Evolutionary conservation across 768 basidiomycete genomes (phyloP).

Genomic region (Boletus rubroflammeus): DNA sequence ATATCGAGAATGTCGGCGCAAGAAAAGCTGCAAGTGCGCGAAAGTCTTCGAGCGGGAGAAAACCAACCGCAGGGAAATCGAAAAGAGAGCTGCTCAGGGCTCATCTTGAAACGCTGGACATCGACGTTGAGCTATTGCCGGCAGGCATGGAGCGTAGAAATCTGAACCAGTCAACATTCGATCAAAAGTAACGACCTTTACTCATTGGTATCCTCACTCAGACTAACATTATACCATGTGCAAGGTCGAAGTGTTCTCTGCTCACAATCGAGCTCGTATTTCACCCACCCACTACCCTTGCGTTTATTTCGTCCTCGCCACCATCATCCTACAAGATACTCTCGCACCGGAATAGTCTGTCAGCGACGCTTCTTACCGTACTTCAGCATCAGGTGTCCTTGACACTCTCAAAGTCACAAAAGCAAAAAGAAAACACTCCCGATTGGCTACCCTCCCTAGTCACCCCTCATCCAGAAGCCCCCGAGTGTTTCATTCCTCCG

Average conservation of each 20-base stretch:
- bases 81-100: conserved; percentile 68
- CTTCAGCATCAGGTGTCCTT: conserved; percentile 43
- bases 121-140: conserved; percentile 75
- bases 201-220: conserved; percentile 7
- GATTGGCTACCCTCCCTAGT: conserved; percentile 56
- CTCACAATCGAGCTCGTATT: conserved; percentile 75
- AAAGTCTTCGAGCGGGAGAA: conserved; percentile 26
- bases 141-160: conserved; percentile 78
- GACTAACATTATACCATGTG: conserved; percentile 12
- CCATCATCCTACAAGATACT: conserved; percentile 48
- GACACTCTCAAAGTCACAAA: conserved; percentile 25
- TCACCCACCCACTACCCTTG: conserved; percentile 50
- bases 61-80: conserved; percentile 32
- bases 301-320: conserved; percentile 34
- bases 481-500: conserved; percentile 52
- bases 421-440: conserved; percentile 49
- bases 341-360: conserved; percentile 60
- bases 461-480: conserved; percentile 50
- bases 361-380: conserved; percentile 45
- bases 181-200: conserved; percentile 59
- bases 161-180: conserved; percentile 80
- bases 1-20: conserved; percentile 28
- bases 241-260: conserved; percentile 62
- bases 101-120: conserved; percentile 63
- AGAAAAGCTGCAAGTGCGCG: conserved; percentile 16